Base-by-base conservation (phyloP, 2,329 filamentous ascomycete genomes). In the Raffaelea albimanens region DNA sequence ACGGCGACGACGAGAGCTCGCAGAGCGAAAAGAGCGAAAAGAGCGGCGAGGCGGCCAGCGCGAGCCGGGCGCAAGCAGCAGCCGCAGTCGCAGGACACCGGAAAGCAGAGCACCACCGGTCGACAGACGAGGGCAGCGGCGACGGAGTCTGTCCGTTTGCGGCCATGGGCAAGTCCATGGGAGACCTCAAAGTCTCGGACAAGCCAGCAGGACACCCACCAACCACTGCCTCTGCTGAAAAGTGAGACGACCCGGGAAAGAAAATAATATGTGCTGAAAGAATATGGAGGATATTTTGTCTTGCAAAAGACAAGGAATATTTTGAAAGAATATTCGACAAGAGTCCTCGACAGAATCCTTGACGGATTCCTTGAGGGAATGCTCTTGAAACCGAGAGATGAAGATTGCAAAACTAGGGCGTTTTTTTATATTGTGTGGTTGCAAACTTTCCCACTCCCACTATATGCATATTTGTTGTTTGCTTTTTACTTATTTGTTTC, bases 1-100 rank as follows among this genome's bases (percentile, higher is more conserved):
- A 66, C 19, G 68, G 69, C 9, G 63, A 61, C 40, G 60, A 57
- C 11, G 45, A 53, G n/a, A 54, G 51, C 19, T 54, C 48, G 34
- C 39, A 40, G 16, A 41, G 18, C 9, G 49, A 31, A 1, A 42
- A 44, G 5, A 34, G n/a, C 19, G 46, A 44, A 16, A 36, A 33
- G 16, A 19, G 19, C 34, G 40, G 41, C 29, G 36, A 19, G 14
- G 5, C 34, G 14, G 13, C 34, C 34, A 5, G 7, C 7, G 25
- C 25, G 25, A 29, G 25, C 25, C 25, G 25, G 13, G 25, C 13
- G 7, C 25, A 7, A 7, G 25, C 7, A 29, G 25, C 25, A 23
- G 40, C 21, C n/a, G 44, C 29, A 2, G 45, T 3, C 38, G 38
- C 34, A 31, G 33, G 3, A 29, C 4, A 14, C 20, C 22, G 23